Base-by-base conservation (phyloP, 75 land plant species). In the Sequoia sempervirens region DNA sequence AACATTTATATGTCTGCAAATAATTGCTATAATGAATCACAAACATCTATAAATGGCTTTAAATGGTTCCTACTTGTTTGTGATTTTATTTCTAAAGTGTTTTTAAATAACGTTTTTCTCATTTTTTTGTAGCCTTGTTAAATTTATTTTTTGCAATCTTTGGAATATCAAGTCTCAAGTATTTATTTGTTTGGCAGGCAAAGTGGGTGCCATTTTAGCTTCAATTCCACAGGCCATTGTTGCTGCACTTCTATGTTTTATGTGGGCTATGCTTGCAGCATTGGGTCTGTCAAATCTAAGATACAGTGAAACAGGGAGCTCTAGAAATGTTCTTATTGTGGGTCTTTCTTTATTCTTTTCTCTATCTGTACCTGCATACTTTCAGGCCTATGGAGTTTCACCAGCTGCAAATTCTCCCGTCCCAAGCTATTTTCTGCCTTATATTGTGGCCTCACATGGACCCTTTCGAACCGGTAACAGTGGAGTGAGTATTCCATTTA, bases 241-340 rank as follows among this genome's bases (percentile, higher is more conserved):
- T 83, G 98, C 96, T 78, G 93, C 88, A 79, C 93, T 97, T 5
- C 89, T 97, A 38, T 93, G 93, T 82, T 90, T 97, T 80, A 97
- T 96, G 98, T 97, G 98, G 99, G 93, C 94, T 26, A 90, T 97
- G 93, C 88, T 95, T 81, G 85, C 95, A 9, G 96, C 99, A 75
- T 80, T 95, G 46, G 99, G 99, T 72, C 82, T 97, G 56, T 97
- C 99, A 69, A 97, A 95, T 87, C 82, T 97, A 45, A 93, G 98
- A 3, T 97, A 97, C 84, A 95, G 98, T 85, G 98, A 93, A 81
- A 93, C 96, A 18, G 98, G 98, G 82, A 97, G 98, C 92, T 97
- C 99, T 12, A 91, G 99, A 79, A 97, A 97, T 85, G 97, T 91
- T 50, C 84, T 97, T 40, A 96, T 97, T 34, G 94, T 97, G 84